Base-by-base conservation (phyloP, 257 asterid genomes). In the Penstemon eatonii region DNA sequence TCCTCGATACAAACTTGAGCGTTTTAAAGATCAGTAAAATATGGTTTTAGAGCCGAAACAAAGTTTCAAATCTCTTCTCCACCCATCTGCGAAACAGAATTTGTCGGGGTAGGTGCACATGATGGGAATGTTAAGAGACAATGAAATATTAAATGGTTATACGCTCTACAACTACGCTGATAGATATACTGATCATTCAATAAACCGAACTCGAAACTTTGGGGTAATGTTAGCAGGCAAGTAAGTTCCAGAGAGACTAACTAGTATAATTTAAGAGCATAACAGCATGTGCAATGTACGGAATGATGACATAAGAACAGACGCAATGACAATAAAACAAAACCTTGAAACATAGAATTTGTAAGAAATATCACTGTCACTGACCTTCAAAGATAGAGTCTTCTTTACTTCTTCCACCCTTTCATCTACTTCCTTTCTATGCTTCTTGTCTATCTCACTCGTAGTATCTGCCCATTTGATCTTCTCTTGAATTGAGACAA, bases 391-490 rank as follows among this genome's bases (percentile, higher is more conserved):
- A 78, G 90, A 76, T 68, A 83, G 75, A 11, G 98, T 70, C 82
- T 81, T 90, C 86, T 88, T 92, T 46, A 85, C 84, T 72, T 90
- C 97, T 63, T 92, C 97, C 46, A 73, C 86, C 77, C 80, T 80
- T 60, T 86, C 98, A 62, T 88, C 96, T 56, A 94, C 81, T 72
- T 94, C 96, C 74, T 86, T 94, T 60, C 67, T 70, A 76, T 94
- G 98, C 77, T 89, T 87, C 81, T 79, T 86, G 85, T 91, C 86
- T 46, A 73, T 59, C 78, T 86, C 95, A 76, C 87, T 84, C 96
- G 86, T 91, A 40, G 75, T 60, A 85, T 94, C 99, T 54, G 98
- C 99, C 99, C 98, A 94, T 43, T 82, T 91, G 73, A 94, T 94
- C 84, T 94, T 94, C 75, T 94, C 99, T 87, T 94, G 96, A 78